These are phyloP conservation scores for Candida ascalaphidarum DNA, from an alignment of 805 yeast species.

Conservation along the genomic window DNA sequence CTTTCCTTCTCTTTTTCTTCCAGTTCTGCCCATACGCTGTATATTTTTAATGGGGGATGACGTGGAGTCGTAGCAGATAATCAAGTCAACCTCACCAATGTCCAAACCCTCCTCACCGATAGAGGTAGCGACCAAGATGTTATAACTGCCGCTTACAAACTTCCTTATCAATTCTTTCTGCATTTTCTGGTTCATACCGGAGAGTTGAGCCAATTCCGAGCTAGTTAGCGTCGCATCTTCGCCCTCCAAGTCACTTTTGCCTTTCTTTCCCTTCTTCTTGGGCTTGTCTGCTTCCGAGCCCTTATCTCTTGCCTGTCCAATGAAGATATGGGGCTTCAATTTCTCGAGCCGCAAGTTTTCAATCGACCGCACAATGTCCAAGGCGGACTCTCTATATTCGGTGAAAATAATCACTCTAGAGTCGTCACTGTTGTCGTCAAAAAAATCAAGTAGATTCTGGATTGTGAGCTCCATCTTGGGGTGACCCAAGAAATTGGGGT, in stretches of 20 bases:
- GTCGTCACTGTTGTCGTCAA: slow-evolving; percentile 27
- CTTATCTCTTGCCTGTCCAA: slow-evolving; percentile 81
- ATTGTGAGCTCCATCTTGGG: slow-evolving; percentile 59
- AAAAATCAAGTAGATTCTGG: slow-evolving; percentile 51
- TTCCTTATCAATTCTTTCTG: slow-evolving; percentile 73
- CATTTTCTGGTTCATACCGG: slow-evolving; percentile 85
- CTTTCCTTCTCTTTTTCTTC: slow-evolving; percentile 85
- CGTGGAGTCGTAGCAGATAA: slow-evolving; percentile 88
- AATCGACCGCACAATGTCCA: slow-evolving; percentile 67
- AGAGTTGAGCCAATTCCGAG: slow-evolving; percentile 67
- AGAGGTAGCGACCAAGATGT: slow-evolving; percentile 88
- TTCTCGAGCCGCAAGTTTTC: slow-evolving; percentile 23
- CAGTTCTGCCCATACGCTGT: slow-evolving; percentile 98
- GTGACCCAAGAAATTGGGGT: slow-evolving; percentile 46
- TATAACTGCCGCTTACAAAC: slow-evolving; percentile 66
- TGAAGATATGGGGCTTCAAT: slow-evolving; percentile 73
- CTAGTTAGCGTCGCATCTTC: slow-evolving; percentile 36
- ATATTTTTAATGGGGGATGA: slow-evolving; percentile 87
- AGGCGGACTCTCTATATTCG: slow-evolving; percentile 82
- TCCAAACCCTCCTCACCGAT: slow-evolving; percentile 98
- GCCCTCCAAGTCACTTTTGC: slow-evolving; percentile 15
- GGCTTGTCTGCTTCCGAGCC: slow-evolving; percentile 47
- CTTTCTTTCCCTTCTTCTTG: slow-evolving; percentile 16
- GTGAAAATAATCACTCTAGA: slow-evolving; percentile 84
- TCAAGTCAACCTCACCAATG: slow-evolving; percentile 95